These are phyloP conservation scores for Phytophthora agathidicida DNA, from an alignment of 352 stramenopile genomes.

Conservation along the genomic window DNA sequence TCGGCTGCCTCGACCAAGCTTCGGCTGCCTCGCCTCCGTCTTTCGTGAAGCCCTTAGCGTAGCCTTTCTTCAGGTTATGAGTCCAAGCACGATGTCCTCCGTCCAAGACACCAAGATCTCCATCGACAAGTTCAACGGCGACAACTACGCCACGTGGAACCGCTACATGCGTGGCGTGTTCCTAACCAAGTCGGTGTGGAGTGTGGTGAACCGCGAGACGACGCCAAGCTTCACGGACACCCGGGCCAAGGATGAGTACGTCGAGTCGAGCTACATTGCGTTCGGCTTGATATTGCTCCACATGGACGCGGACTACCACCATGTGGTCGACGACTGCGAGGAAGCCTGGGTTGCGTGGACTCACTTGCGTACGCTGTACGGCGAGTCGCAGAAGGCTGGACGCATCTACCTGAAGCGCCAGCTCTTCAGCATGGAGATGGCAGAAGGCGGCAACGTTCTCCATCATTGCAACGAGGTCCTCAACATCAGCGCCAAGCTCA, in stretches of 20 bases:
- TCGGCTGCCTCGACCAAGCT: no score
- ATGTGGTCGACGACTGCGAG: slow-evolving; percentile 27
- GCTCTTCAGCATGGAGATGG: slow-evolving; percentile 2
- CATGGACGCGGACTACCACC: slow-evolving; percentile 31
- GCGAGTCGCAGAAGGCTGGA: slow-evolving; percentile 21
- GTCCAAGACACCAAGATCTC: no score
- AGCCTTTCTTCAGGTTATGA: no score
- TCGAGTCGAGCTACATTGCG: slow-evolving; percentile 28
- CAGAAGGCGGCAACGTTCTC: neutral
- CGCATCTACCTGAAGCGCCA: slow-evolving; percentile 21
- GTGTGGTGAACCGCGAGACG: slow-evolving; percentile 23
- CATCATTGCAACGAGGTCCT: slow-evolving; percentile 1
- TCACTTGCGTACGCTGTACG: slow-evolving; percentile 9
- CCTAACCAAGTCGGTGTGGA: no score
- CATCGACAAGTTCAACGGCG: no score
- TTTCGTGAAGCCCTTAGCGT: no score
- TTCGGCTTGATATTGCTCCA: slow-evolving; percentile 36
- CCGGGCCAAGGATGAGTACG: slow-evolving; percentile 22
- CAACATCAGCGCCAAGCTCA: no score
- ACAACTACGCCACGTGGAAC: no score
- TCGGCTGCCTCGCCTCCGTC: no score
- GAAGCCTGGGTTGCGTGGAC: slow-evolving; percentile 31
- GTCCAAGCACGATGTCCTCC: no score
- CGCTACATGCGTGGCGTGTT: no score
- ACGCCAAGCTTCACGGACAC: slow-evolving; percentile 22